Evolutionary conservation across 495 filamentous ascomycete genomes (phyloP), one percentile per base, ranked within the genome.

Genomic region (Penicillium canariense): DNA sequence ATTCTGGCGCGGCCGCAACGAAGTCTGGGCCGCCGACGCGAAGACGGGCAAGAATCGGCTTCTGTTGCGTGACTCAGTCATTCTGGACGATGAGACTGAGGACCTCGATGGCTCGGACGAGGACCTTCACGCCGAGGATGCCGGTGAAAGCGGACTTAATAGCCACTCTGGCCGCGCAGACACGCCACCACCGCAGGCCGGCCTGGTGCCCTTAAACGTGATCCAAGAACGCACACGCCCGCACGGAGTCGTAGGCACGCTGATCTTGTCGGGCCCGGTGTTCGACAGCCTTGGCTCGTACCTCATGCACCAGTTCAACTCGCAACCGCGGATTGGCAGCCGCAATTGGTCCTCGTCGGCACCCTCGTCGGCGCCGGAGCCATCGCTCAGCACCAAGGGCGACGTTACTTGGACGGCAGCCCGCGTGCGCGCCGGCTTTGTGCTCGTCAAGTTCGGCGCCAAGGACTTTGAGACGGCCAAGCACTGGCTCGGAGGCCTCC

Each of bases 391-490:
- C 27, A 60, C 57, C 20, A 60, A 88, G 87, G 68, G 82, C 49
- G 77, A 79, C 46, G 65, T 93, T 6, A 77, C 95, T 0, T 98
- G 92, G 90, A 96, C 91, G 18, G 91, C 89, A 14, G 87, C 91
- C 20, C 80, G 79, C 30, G 84, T 96, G 25, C 80, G 92, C 7
- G 75, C 71, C 8, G 90, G 90, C 1, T 96, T 90, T 59, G 85
- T 92, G 8, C 77, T 97, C 18, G 86, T 97, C 22, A 98, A 97
- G 73, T 94, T 97, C 65, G 81, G 80, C 4, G 85, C 85, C 1
- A 69, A 63, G 55, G 79, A 80, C 40, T 77, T 87, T 30, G 84
- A 88, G 52, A 79, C 83, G 1, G 84, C 81, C 31, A 80, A 78
- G 56, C 66, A 71, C 35, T 89, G 87, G 84, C 62, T 89, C 43